Evolutionary conservation across 1,284 basidiomycete species (phyloP).

Genomic region (Trametes polyzona): DNA sequence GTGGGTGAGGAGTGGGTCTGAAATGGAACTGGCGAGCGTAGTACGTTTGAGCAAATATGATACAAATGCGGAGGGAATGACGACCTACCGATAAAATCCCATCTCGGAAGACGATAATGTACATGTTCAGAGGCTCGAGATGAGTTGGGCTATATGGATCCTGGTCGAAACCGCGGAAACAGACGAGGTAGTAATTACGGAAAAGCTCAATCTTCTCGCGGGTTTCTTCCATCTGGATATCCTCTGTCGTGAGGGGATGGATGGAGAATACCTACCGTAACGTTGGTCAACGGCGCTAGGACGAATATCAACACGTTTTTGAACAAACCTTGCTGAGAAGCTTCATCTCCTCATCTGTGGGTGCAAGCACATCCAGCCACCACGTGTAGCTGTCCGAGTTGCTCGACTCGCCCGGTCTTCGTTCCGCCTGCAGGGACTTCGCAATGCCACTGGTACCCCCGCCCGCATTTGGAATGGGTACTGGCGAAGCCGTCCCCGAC

Average conservation of each 20-base stretch:
- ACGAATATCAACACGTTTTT: background rate
- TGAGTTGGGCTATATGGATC: constrained; percentile 98
- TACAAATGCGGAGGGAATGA: background rate
- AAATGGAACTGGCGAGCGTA: constrained; percentile 99
- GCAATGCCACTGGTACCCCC: constrained; percentile 17
- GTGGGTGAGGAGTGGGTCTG: constrained; percentile 95
- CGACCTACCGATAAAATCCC: constrained; percentile 87
- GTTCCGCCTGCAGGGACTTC: constrained; percentile 26
- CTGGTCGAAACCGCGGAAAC: constrained; percentile 99
- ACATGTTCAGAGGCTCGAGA: constrained; percentile 99
- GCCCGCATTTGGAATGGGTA: constrained; percentile 5
- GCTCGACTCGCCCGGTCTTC: constrained; percentile 23
- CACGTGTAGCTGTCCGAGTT: constrained; percentile 61
- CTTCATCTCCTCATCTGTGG: constrained; percentile 99
- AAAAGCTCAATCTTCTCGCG: constrained; percentile 99
- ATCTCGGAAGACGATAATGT: constrained; percentile 98
- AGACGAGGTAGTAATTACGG: constrained; percentile 98
- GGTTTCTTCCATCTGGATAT: constrained; percentile 99
- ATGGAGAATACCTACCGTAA: constrained; percentile 85
- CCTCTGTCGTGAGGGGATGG: constrained; percentile 98
- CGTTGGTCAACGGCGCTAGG: background rate
- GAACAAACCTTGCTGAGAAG: constrained; percentile 82
- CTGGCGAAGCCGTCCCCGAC: constrained; percentile 18
- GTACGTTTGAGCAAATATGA: too few relatives aligned
- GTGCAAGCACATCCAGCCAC: constrained; percentile 96